A percentile compares a stretch with the other conserved stretches of the same genome.
These are phyloP conservation scores for Sisymbrium irio DNA, from an alignment of 345 rosid genomes.

Conservation along the genomic window DNA sequence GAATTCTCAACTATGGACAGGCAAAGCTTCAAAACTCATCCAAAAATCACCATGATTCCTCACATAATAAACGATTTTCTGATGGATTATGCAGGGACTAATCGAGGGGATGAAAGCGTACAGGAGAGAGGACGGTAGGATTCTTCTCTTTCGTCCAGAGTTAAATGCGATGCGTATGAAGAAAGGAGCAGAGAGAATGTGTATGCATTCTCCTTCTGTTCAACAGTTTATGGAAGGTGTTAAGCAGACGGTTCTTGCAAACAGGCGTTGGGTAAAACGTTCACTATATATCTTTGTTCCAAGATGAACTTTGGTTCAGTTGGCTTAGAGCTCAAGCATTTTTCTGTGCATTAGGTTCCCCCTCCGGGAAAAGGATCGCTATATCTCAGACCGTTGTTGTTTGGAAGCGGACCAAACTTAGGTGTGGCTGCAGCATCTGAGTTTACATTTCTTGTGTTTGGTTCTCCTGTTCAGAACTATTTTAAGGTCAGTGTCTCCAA, in stretches of 20 bases:
- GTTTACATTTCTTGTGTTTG: conserved; percentile 62
- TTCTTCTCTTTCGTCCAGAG: conserved; percentile 75
- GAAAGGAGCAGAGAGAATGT: conserved; percentile 77
- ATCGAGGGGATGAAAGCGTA: conserved; percentile 82
- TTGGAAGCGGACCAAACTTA: conserved; percentile 70
- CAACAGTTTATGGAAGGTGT: conserved; percentile 73
- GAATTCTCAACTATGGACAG: conserved; percentile 89
- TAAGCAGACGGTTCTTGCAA: conserved; percentile 62
- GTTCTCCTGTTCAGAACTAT: conserved; percentile 80
- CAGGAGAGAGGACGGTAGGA: conserved; percentile 60
- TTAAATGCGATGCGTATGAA: conserved; percentile 70
- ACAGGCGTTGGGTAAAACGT: conserved; percentile 72
- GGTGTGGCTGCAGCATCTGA: conserved; percentile 78
- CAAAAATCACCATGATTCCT: neutral
- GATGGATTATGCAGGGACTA: conserved; percentile 50
- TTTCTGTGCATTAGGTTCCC: conserved; percentile 52
- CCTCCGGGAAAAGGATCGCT: conserved; percentile 78
- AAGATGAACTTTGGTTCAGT: neutral
- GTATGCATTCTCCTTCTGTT: conserved; percentile 77
- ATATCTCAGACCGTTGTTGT: conserved; percentile 78
- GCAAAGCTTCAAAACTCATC: conserved; percentile 38
- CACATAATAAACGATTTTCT: neutral
- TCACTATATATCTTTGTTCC: neutral
- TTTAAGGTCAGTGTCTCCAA: conserved; percentile 51
- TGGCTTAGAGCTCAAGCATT: neutral